Evolutionary conservation across 2,329 filamentous ascomycete genomes (phyloP).

Genomic region (Claviceps africana): DNA sequence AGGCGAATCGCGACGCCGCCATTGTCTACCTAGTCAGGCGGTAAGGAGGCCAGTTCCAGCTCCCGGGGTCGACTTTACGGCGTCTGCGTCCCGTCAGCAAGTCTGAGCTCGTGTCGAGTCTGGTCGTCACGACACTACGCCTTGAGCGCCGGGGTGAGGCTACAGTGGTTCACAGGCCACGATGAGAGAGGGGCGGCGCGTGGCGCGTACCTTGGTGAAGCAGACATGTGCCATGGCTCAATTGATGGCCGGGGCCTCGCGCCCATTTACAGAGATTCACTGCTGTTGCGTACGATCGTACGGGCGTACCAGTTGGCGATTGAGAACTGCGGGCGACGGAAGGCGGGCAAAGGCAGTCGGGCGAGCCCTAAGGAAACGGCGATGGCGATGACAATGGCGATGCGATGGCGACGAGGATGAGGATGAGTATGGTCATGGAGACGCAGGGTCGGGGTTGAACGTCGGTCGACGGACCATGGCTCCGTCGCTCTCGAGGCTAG

Average conservation of each 20-base stretch:
- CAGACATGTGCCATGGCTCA: slow-evolving; percentile 35
- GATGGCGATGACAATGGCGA: no score
- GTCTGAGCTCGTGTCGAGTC: not conserved
- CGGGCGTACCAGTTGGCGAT: not conserved
- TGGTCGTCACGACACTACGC: no score
- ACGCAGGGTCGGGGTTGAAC: slow-evolving; percentile 3
- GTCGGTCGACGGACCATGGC: slow-evolving; percentile 5
- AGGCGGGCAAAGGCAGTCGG: not conserved
- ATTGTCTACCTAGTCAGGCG: slow-evolving; percentile 24
- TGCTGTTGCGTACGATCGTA: not conserved
- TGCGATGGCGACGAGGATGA: slow-evolving; percentile 1
- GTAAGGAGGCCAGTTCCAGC: slow-evolving; percentile 15
- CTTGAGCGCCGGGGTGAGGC: not conserved
- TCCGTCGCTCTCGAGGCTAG: not conserved
- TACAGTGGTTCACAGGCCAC: not conserved
- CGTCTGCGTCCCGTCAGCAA: slow-evolving; percentile 17
- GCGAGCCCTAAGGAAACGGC: not conserved
- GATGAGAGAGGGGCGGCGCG: not conserved
- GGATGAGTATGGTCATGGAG: not conserved
- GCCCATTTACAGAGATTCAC: slow-evolving; percentile 25
- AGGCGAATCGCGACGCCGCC: slow-evolving; percentile 32
- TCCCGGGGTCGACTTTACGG: slow-evolving; percentile 28
- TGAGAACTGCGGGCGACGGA: not conserved
- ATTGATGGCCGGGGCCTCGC: slow-evolving; percentile 26
- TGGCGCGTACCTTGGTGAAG: slow-evolving; percentile 28